phyloP scores from a whole-genome alignment of 805 yeast genomes.

The Barnettozyma vustinii region DNA sequence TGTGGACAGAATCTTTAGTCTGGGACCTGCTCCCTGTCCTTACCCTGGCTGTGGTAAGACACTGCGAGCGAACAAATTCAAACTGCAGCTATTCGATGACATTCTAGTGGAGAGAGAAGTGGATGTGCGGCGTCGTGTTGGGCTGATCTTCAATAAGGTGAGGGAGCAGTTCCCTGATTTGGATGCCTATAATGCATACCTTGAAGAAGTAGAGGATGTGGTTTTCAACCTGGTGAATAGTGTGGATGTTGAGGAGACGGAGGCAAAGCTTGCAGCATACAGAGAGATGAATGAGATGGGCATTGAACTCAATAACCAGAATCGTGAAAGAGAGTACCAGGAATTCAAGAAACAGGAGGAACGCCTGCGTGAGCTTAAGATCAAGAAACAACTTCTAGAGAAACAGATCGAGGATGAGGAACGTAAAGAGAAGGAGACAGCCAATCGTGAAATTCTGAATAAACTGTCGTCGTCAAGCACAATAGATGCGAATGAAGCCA shows the following conservation, averaged over 20 bases:
- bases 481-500: slow-evolving; percentile 39
- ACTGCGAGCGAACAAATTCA: slow-evolving; percentile 82
- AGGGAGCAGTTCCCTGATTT: slow-evolving; percentile 62
- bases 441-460: slow-evolving; percentile 52
- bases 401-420: slow-evolving; percentile 61
- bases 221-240: slow-evolving; percentile 71
- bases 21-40: slow-evolving; percentile 97
- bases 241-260: slow-evolving; percentile 64
- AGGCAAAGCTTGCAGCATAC: slow-evolving; percentile 57
- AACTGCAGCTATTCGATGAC: slow-evolving; percentile 90
- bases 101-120: slow-evolving; percentile 86
- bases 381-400: slow-evolving; percentile 45
- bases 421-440: slow-evolving; percentile 44
- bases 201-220: slow-evolving; percentile 79
- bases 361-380: slow-evolving; percentile 61
- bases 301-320: slow-evolving; percentile 70
- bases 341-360: slow-evolving; percentile 58
- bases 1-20: slow-evolving; percentile 88
- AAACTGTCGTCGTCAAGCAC: slow-evolving; percentile 39
- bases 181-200: slow-evolving; percentile 63
- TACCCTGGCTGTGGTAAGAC: slow-evolving; percentile 86
- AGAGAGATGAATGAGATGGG: slow-evolving; percentile 70
- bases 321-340: slow-evolving; percentile 66
- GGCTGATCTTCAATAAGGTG: slow-evolving; percentile 72
- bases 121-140: slow-evolving; percentile 78